Evolutionary conservation across 352 stramenopile species (phyloP).

Genomic region (Pelagophyceae sp.): DNA sequence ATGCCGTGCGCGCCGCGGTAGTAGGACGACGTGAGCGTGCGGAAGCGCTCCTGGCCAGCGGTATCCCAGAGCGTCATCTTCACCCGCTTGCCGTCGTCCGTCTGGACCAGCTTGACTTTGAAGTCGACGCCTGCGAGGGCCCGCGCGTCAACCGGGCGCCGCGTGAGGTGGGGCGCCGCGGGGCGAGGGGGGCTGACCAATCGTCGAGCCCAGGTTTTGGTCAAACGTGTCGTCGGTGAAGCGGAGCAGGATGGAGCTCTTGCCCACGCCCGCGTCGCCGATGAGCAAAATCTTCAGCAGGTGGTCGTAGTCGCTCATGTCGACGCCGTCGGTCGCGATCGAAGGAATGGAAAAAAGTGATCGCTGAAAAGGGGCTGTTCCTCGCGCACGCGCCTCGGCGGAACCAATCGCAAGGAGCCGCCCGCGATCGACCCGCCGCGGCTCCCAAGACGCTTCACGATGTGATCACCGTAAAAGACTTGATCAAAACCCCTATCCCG

Average conservation of each 20-base stretch:
- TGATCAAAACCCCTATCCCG: no score
- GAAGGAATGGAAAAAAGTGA: no score
- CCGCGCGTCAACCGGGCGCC: no score
- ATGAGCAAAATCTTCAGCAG: conserved; percentile 97
- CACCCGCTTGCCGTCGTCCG: conserved; percentile 83
- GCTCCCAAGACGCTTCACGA: no score
- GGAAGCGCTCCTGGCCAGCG: conserved; percentile 92
- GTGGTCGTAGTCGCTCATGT: conserved; percentile 71
- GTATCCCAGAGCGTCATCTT: conserved; percentile 99
- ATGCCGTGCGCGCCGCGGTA: conserved; percentile 94
- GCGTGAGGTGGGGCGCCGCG: no score
- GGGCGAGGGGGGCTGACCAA: no score
- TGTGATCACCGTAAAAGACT: no score
- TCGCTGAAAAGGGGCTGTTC: no score
- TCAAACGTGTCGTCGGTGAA: conserved; percentile 97
- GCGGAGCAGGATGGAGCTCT: conserved; percentile 89
- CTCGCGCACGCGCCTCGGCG: no score
- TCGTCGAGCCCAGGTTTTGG: conserved; percentile 92
- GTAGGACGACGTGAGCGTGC: conserved; percentile 91
- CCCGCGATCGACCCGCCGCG: no score
- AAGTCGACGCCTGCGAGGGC: conserved; percentile 91
- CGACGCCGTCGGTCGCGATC: no score
- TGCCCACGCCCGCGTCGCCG: conserved; percentile 92
- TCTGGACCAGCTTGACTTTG: conserved; percentile 94
- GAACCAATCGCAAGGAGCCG: no score